Conservation (phyloP, 352 stramenopile genomes). For the Phytophthora colocasiae region DNA sequence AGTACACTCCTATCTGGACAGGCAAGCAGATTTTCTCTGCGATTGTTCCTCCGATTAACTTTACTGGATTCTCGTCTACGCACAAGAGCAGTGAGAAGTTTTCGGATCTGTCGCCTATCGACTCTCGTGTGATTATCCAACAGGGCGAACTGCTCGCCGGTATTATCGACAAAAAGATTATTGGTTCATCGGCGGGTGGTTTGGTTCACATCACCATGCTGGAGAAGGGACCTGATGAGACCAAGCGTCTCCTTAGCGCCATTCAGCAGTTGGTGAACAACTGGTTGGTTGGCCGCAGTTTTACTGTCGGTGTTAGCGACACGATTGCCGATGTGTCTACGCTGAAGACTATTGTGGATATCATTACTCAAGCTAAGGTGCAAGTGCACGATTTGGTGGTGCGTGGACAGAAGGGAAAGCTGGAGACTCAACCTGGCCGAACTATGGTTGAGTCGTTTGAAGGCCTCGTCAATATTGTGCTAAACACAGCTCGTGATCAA, state of each 20-base stretch:
- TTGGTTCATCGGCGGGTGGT: slow-evolving; percentile 96
- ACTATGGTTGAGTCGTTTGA: slow-evolving; percentile 99
- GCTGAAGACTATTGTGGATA: slow-evolving; percentile 98
- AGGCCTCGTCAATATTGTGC: slow-evolving; percentile 97
- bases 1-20: slow-evolving; percentile 95
- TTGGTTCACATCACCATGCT: slow-evolving; percentile 98
- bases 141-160: slow-evolving; percentile 97
- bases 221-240: slow-evolving; percentile 91
- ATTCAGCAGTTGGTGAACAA: slow-evolving; percentile 99
- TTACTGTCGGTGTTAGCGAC: slow-evolving; percentile 99
- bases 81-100: slow-evolving; percentile 94
- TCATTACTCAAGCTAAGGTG: slow-evolving; percentile 99
- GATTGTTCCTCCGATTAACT: slow-evolving; percentile 98
- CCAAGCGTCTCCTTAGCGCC: slow-evolving; percentile 88
- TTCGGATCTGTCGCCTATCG: slow-evolving; percentile 93
- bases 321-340: slow-evolving; percentile 98
- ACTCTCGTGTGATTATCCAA: slow-evolving; percentile 98
- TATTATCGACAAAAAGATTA: slow-evolving; percentile 99
- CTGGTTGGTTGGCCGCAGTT: slow-evolving; percentile 98
- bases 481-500: slow-evolving; percentile 90
- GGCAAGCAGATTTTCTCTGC: slow-evolving; percentile 99
- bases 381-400: slow-evolving; percentile 95
- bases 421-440: slow-evolving; percentile 98
- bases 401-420: slow-evolving; percentile 96
- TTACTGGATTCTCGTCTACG: slow-evolving; percentile 94